Evolutionary conservation across 805 yeast species (phyloP).

Genomic region (Kodamaea laetipori): DNA sequence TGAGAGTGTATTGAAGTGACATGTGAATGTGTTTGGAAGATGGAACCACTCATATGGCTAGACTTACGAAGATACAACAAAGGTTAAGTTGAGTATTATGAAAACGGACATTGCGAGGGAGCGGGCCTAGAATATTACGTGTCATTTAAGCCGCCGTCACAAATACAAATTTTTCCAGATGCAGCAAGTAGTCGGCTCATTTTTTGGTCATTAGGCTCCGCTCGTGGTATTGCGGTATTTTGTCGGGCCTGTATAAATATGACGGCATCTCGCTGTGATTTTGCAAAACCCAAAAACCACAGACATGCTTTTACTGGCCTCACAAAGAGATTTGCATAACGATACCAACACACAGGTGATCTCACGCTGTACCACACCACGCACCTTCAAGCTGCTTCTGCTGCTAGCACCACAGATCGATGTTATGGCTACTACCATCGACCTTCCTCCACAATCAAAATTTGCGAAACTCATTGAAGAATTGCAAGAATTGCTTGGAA

Average conservation of each 20-base stretch:
- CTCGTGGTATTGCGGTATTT: too few species aligned
- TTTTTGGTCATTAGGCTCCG: too few species aligned
- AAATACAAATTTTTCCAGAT: too few species aligned
- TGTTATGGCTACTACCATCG: constrained; percentile 11
- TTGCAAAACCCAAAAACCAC: not conserved
- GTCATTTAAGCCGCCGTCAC: too few species aligned
- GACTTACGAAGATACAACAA: too few species aligned
- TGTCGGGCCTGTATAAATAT: constrained; percentile 1
- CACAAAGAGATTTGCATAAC: constrained; percentile 1
- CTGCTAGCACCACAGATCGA: constrained; percentile 8
- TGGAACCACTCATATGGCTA: too few species aligned
- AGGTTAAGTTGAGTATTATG: too few species aligned
- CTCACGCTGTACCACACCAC: constrained; percentile 10
- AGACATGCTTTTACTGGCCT: constrained; percentile 8
- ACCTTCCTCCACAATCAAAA: constrained; percentile 12
- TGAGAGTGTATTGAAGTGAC: too few species aligned
- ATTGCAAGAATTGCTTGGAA: constrained; percentile 30
- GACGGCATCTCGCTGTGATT: not conserved
- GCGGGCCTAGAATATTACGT: too few species aligned
- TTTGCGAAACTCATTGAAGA: constrained; percentile 29
- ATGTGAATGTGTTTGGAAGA: too few species aligned
- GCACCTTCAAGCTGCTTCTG: constrained; percentile 9
- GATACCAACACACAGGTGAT: not conserved
- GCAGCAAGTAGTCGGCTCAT: too few species aligned
- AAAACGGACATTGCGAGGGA: too few species aligned